Evolutionary conservation across 139 green algal species (phyloP).

Genomic region (Zygnema circumcarinatum): DNA sequence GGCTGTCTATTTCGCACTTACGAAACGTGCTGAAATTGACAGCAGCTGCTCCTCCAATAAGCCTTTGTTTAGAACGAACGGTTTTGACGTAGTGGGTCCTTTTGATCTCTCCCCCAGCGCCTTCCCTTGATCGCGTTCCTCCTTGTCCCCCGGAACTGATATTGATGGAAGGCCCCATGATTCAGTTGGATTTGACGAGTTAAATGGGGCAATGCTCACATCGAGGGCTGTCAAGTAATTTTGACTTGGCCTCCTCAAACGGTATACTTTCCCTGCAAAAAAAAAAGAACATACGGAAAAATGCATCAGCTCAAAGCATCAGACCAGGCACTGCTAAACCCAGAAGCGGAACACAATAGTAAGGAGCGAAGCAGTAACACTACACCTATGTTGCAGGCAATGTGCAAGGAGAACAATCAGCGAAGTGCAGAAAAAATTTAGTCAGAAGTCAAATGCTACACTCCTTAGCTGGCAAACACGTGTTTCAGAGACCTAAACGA

Average conservation of each 20-base stretch:
- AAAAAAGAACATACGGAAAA: not conserved
- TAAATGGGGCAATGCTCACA: not conserved
- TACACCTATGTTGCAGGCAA: too few relatives aligned
- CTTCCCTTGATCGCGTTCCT: not conserved
- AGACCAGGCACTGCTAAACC: too few relatives aligned
- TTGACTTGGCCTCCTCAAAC: not conserved
- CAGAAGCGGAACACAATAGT: too few relatives aligned
- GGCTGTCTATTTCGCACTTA: too few relatives aligned
- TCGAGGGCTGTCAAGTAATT: not conserved
- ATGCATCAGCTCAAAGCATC: too few relatives aligned
- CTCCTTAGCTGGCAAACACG: too few relatives aligned
- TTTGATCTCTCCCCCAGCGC: not conserved
- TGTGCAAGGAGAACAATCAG: too few relatives aligned
- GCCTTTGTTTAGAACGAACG: not conserved
- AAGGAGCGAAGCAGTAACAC: too few relatives aligned
- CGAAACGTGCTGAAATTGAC: not conserved
- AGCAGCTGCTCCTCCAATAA: not conserved
- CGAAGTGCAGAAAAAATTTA: too few relatives aligned
- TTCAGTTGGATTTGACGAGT: not conserved
- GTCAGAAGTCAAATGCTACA: too few relatives aligned
- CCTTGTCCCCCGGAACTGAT: not conserved
- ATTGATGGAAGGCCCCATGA: conserved; percentile 1
- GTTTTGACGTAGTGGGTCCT: not conserved
- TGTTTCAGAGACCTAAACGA: too few relatives aligned
- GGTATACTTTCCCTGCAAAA: conserved; percentile 14